Percentiles rank a stretch among this genome's conserved stretches.
phyloP scores from a whole-genome alignment of 1,284 basidiomycete species.

The Pyrrhoderma lamaoense region DNA sequence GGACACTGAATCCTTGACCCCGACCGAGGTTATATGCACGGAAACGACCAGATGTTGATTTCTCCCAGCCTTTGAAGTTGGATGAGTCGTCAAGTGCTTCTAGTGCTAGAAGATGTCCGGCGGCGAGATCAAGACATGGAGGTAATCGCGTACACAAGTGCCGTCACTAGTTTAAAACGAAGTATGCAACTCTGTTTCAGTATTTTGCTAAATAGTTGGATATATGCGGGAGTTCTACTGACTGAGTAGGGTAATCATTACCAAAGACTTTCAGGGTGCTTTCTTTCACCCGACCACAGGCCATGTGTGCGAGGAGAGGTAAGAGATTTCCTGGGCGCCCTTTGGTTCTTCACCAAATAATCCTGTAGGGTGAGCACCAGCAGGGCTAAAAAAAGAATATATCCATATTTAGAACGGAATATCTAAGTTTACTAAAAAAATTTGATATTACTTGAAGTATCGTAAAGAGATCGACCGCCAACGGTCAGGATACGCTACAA shows the following conservation, averaged over 20 bases:
- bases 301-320: constrained; percentile 93
- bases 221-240: constrained; percentile 25
- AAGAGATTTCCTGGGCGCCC: constrained; percentile 95
- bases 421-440: background rate
- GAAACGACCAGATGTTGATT: constrained; percentile 48
- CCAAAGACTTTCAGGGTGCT: constrained; percentile 89
- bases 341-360: constrained; percentile 93
- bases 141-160: constrained; percentile 95
- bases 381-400: constrained; percentile 57
- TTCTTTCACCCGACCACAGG: constrained; percentile 82
- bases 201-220: background rate
- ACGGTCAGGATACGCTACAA: constrained; percentile 54
- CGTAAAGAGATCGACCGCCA: constrained; percentile 83
- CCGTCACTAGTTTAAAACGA: constrained; percentile 58
- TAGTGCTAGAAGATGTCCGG: constrained; percentile 89
- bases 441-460: constrained; percentile 85
- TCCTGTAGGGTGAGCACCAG: constrained; percentile 94
- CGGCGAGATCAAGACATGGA: constrained; percentile 94
- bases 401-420: constrained; percentile 16
- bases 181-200: background rate
- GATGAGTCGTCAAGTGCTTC: constrained; percentile 73
- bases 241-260: constrained; percentile 95
- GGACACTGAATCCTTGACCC: constrained; percentile 87
- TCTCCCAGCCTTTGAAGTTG: constrained; percentile 27
- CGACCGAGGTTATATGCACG: constrained; percentile 97